Evolutionary conservation across 495 filamentous ascomycete genomes (phyloP).

Genomic region (Neurospora hispaniola): DNA sequence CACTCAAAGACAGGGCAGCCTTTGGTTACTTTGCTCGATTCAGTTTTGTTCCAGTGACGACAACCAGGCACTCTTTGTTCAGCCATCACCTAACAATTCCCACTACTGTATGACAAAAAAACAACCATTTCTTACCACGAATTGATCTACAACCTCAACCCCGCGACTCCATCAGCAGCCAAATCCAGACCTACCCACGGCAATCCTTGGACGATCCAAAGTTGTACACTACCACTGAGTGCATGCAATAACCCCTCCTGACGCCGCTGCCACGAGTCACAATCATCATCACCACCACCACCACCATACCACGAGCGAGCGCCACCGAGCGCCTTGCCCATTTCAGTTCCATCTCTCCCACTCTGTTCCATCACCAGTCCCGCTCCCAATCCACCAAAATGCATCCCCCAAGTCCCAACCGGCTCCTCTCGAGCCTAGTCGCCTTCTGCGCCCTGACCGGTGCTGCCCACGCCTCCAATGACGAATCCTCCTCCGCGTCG

Average conservation of each 20-base stretch:
- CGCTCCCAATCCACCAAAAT: conserved; percentile 5
- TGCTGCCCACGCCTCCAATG: conserved; percentile 10
- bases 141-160: background rate
- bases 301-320: background rate
- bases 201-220: background rate
- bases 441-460: conserved; percentile 11
- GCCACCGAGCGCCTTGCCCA: background rate
- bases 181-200: background rate
- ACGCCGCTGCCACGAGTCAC: background rate
- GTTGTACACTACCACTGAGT: background rate
- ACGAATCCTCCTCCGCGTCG: conserved; percentile 5
- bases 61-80: too few relatives aligned
- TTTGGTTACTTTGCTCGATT: background rate
- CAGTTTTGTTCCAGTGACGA: background rate
- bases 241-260: background rate
- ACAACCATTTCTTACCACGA: background rate
- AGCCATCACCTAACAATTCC: background rate
- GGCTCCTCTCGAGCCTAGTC: conserved; percentile 6
- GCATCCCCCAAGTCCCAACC: conserved; percentile 8
- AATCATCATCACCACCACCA: background rate
- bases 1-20: background rate
- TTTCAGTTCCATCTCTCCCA: background rate
- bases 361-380: background rate
- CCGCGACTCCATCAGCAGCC: background rate
- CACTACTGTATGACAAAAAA: background rate